Conservation (phyloP, 2,329 filamentous ascomycete genomes). For the Talaromyces albobiverticillius region DNA sequence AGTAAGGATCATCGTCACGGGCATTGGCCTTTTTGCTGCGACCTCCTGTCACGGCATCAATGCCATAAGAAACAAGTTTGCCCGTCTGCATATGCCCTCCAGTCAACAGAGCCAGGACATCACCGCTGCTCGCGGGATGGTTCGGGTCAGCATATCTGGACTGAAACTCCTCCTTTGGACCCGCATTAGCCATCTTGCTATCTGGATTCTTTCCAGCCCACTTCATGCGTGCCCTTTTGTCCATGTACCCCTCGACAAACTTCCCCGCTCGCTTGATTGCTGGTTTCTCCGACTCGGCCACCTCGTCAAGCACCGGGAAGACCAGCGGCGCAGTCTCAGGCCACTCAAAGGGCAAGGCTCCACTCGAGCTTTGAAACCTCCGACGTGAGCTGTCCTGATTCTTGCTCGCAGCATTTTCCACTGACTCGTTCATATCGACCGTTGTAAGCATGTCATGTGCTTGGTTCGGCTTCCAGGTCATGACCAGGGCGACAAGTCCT, state of each 20-base stretch:
- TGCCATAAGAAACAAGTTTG: too few species aligned
- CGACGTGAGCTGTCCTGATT: slow-evolving; percentile 21
- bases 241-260: not conserved
- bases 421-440: slow-evolving; percentile 33
- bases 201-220: not conserved
- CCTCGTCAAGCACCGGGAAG: slow-evolving; percentile 44
- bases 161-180: not conserved
- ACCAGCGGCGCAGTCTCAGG: slow-evolving; percentile 49
- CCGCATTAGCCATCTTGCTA: not conserved
- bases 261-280: not conserved
- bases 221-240: not conserved
- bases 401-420: not conserved
- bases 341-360: slow-evolving; percentile 35
- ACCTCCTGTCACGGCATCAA: too few species aligned
- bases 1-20: not conserved
- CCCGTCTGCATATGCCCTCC: not conserved
- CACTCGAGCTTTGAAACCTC: slow-evolving; percentile 37
- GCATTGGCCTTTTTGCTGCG: not conserved
- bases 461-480: slow-evolving; percentile 49
- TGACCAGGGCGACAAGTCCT: slow-evolving; percentile 54
- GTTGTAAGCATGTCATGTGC: slow-evolving; percentile 21
- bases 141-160: not conserved
- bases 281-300: slow-evolving; percentile 11
- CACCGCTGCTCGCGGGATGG: slow-evolving; percentile 1
- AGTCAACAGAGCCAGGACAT: not conserved